phyloP scores from a whole-genome alignment of 2,329 filamentous ascomycete genomes.

The Penicillium sp. region DNA sequence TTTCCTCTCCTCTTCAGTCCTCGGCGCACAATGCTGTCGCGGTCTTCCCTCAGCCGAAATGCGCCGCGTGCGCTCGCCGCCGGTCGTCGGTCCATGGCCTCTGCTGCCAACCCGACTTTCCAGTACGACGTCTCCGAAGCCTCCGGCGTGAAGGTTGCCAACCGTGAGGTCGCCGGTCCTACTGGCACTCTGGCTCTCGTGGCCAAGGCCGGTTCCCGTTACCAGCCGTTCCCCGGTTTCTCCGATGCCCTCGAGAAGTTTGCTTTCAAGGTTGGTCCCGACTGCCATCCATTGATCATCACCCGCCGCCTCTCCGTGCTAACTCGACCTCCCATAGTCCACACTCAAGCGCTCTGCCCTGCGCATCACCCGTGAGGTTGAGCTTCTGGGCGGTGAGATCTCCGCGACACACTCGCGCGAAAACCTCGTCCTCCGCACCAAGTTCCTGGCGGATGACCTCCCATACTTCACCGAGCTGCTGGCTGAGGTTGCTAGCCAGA shows the following conservation, averaged over 20 bases:
- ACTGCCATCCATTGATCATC: constrained; percentile 23
- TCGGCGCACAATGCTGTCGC: constrained; percentile 65
- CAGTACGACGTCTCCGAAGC: constrained; percentile 85
- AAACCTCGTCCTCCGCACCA: constrained; percentile 86
- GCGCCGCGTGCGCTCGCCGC: constrained; percentile 61
- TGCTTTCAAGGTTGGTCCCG: constrained; percentile 80
- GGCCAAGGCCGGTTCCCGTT: constrained; percentile 90
- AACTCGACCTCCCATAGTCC: constrained; percentile 55
- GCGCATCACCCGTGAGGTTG: constrained; percentile 89
- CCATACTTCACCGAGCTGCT: constrained; percentile 97
- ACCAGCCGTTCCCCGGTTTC: constrained; percentile 84
- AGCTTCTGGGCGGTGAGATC: constrained; percentile 91
- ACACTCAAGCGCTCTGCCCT: constrained; percentile 85
- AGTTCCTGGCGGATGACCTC: constrained; percentile 91
- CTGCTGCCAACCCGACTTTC: constrained; percentile 68
- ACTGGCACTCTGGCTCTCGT: constrained; percentile 90
- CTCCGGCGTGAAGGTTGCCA: constrained; percentile 86
- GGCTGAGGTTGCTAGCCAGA: constrained; percentile 83
- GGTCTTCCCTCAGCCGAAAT: constrained; percentile 60
- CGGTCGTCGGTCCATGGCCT: constrained; percentile 62
- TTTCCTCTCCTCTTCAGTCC: constrained; percentile 41
- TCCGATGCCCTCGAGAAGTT: constrained; percentile 89
- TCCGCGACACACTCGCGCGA: constrained; percentile 86
- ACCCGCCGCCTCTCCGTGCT: constrained; percentile 5
- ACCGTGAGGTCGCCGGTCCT: constrained; percentile 81